A percentile compares a stretch with the other conserved stretches of the same genome.
Evolutionary conservation across 176 grass and related monocot genomes (phyloP).

Genomic region (Eleusine indica): DNA sequence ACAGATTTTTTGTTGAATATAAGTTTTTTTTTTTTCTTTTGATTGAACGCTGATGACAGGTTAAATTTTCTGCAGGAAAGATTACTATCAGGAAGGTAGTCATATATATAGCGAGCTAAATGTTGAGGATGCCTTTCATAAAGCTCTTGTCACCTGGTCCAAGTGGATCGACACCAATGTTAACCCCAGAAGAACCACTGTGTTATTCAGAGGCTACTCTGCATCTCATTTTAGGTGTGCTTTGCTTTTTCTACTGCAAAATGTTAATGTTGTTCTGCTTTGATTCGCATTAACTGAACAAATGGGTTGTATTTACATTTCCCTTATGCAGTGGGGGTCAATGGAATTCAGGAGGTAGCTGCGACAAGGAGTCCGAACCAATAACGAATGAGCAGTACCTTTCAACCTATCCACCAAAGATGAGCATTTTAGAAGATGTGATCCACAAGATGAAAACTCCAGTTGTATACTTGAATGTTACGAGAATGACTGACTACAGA

Average conservation of each 20-base stretch:
- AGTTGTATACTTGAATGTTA: conserved; percentile 83
- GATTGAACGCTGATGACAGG: conserved; percentile 12
- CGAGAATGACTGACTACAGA: conserved; percentile 89
- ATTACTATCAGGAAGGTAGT: conserved; percentile 96
- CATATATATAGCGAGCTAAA: conserved; percentile 74
- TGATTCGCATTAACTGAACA: background rate
- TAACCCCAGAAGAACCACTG: conserved; percentile 61
- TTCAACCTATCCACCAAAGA: conserved; percentile 67
- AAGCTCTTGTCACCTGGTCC: conserved; percentile 91
- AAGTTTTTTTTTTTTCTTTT: conserved; percentile 20
- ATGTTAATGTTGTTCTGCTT: background rate
- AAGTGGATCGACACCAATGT: conserved; percentile 90
- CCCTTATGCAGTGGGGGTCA: conserved; percentile 73
- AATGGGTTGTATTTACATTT: conserved; percentile 32
- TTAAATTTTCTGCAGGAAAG: conserved; percentile 63
- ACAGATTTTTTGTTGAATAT: conserved; percentile 29
- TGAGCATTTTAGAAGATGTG: conserved; percentile 66
- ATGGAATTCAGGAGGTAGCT: conserved; percentile 97
- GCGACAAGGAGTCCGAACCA: conserved; percentile 77
- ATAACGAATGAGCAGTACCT: conserved; percentile 79
- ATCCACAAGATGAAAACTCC: conserved; percentile 84
- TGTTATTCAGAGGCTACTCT: conserved; percentile 94
- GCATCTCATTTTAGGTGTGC: conserved; percentile 82
- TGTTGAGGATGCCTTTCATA: conserved; percentile 75
- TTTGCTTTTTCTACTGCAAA: background rate